Evolutionary conservation across 768 basidiomycete genomes (phyloP).

Genomic region (Xerocomellus intermedius): DNA sequence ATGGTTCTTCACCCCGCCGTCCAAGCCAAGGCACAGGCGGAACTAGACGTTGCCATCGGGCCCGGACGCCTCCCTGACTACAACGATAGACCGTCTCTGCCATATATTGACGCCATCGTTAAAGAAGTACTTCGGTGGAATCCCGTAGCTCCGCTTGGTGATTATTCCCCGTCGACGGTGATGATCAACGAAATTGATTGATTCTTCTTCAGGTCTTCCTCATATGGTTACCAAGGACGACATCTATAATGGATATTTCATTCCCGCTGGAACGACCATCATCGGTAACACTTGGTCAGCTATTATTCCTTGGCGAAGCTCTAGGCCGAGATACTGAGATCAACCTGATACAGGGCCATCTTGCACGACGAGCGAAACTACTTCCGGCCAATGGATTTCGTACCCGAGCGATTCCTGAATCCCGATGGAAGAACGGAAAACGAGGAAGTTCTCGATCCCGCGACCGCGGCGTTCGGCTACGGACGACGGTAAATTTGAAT

Average conservation of each 20-base stretch:
- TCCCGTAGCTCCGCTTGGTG: slow-evolving; percentile 34
- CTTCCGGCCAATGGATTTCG: slow-evolving; percentile 33
- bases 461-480: slow-evolving; percentile 35
- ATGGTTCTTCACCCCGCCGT: slow-evolving; percentile 30
- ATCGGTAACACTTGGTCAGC: slow-evolving; percentile 58
- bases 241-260: slow-evolving; percentile 31
- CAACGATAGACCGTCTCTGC: slow-evolving; percentile 27
- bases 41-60: slow-evolving; percentile 27
- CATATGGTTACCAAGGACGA: slow-evolving; percentile 35
- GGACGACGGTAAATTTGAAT: slow-evolving; percentile 30
- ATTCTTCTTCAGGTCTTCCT: slow-evolving; percentile 26
- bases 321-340: slow-evolving; percentile 3
- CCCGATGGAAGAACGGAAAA: slow-evolving; percentile 37
- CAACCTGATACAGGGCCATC: slow-evolving; percentile 32
- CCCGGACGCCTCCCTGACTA: slow-evolving; percentile 31
- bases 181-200: slow-evolving; percentile 9
- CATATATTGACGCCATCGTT: slow-evolving; percentile 29
- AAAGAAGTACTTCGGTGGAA: slow-evolving; percentile 35
- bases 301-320: neutral
- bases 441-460: slow-evolving; percentile 29
- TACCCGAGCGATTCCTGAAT: slow-evolving; percentile 39
- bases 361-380: slow-evolving; percentile 38
- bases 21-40: slow-evolving; percentile 31
- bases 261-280: slow-evolving; percentile 44
- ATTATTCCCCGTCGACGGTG: slow-evolving; percentile 14